Percentiles rank a stretch among this genome's conserved stretches.
These are phyloP conservation scores for Corrigiola litoralis DNA, from an alignment of 179 eudicot genomes.

Conservation along the genomic window DNA sequence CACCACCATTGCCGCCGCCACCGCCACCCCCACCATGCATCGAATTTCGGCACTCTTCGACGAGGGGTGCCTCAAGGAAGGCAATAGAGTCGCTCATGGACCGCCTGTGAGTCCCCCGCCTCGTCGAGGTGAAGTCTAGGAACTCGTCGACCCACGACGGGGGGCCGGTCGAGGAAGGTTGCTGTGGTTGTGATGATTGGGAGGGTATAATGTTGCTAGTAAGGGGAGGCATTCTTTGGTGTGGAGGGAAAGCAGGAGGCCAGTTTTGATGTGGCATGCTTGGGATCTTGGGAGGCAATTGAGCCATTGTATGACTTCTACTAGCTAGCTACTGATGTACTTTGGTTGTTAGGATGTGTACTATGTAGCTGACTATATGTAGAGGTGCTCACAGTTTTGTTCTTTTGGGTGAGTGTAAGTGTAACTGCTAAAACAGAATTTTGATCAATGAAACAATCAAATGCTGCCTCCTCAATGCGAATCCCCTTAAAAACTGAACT, in stretches of 20 bases:
- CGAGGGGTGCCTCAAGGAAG: conserved; percentile 54
- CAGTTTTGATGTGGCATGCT: conserved; percentile 51
- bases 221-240: conserved; percentile 35
- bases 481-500: background rate
- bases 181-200: background rate
- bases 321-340: too few species aligned
- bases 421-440: conserved; percentile 11
- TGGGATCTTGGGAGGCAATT: conserved; percentile 74
- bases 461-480: background rate
- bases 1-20: conserved; percentile 13
- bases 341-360: too few species aligned
- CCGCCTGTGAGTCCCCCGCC: conserved; percentile 63
- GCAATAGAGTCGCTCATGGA: conserved; percentile 72
- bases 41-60: conserved; percentile 35
- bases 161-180: conserved; percentile 15
- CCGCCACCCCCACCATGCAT: conserved; percentile 12
- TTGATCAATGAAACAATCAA: conserved; percentile 5
- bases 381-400: too few species aligned
- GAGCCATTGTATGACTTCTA: conserved; percentile 43
- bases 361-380: too few species aligned
- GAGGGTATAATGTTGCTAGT: conserved; percentile 23
- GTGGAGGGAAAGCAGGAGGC: conserved; percentile 45
- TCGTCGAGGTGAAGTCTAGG: conserved; percentile 68
- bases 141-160: conserved; percentile 77
- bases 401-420: background rate